Base-by-base conservation (phyloP, 2,329 filamentous ascomycete genomes). In the Arthroderma sp. region DNA sequence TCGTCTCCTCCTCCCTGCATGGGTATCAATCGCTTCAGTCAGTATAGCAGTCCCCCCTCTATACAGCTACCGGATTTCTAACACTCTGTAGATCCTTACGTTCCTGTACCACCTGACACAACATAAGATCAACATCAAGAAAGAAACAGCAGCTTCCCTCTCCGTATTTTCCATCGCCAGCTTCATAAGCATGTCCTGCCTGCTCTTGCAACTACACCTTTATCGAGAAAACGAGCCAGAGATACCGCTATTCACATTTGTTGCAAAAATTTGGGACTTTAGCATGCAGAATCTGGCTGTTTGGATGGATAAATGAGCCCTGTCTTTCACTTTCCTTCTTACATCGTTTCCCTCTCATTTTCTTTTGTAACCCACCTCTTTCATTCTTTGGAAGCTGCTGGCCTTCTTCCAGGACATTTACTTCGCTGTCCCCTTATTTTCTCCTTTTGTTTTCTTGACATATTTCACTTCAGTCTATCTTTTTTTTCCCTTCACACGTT, bases 21-120 rank as follows among this genome's bases (percentile, higher is more conserved):
- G 83, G 83, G 80, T 88, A 51, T 75, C 76, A 51, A 86, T 87
- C 52, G 80, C 83, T 43, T 84, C 79, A 42, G 81, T 84, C 67
- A 46, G 71, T 60, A 43, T 40, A 22, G 15, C 29, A 8, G 3
- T 46, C 38, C 39, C 28, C 31, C 29, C 38, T 4, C 40, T 11
- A 31, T 39, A 6, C 29, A 29, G 31, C 30, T 38, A 38, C 40
- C 15, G 37, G 8, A 34, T 11, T 22, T 22, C 36, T 15, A 32
- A 34, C 4, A 22, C 15, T 22, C 37, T 46, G n/a, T 54, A 83
- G 79, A 82, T 78, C 36, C 66, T 87, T 36, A 86, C 83, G 1
- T 73, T 82, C 44, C 72, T 82, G 53, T 87, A 88, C 64, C 83
- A 87, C 60, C 70, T 83, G 49, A 85, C 81, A 9, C 81, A 87